Conservation (phyloP, 306 rosid genomes). For the Vicia sativa region DNA sequence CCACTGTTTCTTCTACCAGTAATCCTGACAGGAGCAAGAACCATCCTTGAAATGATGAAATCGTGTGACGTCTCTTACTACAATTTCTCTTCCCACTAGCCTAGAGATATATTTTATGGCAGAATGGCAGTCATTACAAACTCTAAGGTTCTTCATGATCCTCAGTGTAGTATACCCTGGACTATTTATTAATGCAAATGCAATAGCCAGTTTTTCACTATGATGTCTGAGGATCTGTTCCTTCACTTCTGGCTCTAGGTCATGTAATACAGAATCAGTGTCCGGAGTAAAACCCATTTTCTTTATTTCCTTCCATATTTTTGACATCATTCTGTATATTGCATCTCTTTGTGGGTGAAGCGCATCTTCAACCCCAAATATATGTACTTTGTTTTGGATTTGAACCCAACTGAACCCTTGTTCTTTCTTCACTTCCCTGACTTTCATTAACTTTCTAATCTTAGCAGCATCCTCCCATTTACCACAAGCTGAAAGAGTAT, state of each 20-base stretch:
- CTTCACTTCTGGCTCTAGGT: constrained; percentile 75
- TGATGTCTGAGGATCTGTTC: constrained; percentile 78
- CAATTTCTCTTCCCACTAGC: constrained; percentile 81
- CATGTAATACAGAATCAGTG: constrained; percentile 65
- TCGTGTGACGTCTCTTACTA: constrained; percentile 76
- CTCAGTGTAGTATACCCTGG: constrained; percentile 63
- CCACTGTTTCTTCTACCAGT: constrained; percentile 59
- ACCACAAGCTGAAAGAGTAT: constrained; percentile 76
- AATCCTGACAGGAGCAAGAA: constrained; percentile 79
- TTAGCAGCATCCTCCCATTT: constrained; percentile 87
- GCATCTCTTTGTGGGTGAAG: constrained; percentile 75
- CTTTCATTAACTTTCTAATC: constrained; percentile 82
- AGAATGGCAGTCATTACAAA: constrained; percentile 79
- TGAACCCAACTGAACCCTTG: constrained; percentile 90
- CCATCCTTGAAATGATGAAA: constrained; percentile 89
- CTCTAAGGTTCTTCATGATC: constrained; percentile 87
- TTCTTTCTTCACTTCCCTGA: constrained; percentile 78
- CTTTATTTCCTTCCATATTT: constrained; percentile 82
- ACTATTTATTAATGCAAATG: constrained; percentile 73
- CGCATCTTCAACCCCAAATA: constrained; percentile 78
- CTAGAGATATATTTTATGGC: constrained; percentile 85
- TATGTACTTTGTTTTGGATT: constrained; percentile 67
- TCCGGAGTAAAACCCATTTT: constrained; percentile 74
- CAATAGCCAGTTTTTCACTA: constrained; percentile 83
- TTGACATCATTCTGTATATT: constrained; percentile 61